These are phyloP conservation scores for Verbascum thapsus DNA, from an alignment of 257 asterid genomes.

Conservation along the genomic window DNA sequence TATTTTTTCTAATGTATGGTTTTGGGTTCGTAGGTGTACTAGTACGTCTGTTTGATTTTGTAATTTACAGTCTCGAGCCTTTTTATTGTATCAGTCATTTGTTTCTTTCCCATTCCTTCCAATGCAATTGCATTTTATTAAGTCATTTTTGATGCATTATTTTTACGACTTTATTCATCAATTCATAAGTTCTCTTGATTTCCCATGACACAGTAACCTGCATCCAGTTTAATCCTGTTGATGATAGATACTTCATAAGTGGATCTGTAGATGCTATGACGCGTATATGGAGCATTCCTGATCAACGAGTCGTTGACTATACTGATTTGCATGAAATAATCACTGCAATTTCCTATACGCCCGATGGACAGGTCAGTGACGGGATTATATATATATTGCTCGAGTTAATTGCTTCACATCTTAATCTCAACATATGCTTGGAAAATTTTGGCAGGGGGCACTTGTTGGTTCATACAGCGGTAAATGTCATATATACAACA, in stretches of 20 bases:
- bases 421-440: constrained; percentile 29
- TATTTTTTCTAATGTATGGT: constrained; percentile 12
- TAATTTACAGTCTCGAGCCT: too few relatives aligned
- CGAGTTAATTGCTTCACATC: constrained; percentile 22
- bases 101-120: constrained; percentile 1
- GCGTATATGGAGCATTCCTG: constrained; percentile 99
- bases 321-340: constrained; percentile 97
- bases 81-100: neutral
- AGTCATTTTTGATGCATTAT: constrained; percentile 10
- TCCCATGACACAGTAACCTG: constrained; percentile 76
- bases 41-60: too few relatives aligned
- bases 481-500: constrained; percentile 78
- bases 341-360: constrained; percentile 98
- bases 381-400: neutral
- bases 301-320: constrained; percentile 95
- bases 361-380: constrained; percentile 92
- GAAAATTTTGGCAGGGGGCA: constrained; percentile 66
- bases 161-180: constrained; percentile 22
- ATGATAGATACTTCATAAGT: constrained; percentile 95
- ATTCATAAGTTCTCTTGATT: constrained; percentile 39
- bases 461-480: constrained; percentile 98
- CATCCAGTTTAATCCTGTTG: constrained; percentile 97
- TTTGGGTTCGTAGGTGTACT: too few relatives aligned
- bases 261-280: constrained; percentile 98
- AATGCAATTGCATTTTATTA: neutral